phyloP scores from a whole-genome alignment of 23 red algal species.

The Pyropia yezoensis region DNA sequence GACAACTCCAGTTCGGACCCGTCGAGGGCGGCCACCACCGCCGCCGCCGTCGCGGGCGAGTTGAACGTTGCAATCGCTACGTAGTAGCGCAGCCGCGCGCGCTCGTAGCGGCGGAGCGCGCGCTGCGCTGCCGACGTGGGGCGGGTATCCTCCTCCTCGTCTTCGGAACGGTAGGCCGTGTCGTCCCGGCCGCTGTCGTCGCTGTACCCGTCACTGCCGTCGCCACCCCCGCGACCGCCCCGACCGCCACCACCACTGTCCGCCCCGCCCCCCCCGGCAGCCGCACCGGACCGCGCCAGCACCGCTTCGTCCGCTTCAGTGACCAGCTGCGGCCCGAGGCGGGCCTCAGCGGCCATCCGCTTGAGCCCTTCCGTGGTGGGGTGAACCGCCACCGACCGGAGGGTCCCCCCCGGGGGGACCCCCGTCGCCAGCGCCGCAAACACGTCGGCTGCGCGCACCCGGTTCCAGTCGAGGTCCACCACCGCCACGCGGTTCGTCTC shows the following conservation, averaged over 20 bases:
- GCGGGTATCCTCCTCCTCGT: slow-evolving; percentile 37
- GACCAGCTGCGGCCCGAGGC: slow-evolving; percentile 49
- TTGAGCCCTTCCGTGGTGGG: slow-evolving; percentile 76
- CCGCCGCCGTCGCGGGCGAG: slow-evolving; percentile 44
- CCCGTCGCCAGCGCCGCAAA: slow-evolving; percentile 52
- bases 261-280: background rate
- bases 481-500: slow-evolving; percentile 75
- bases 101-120: slow-evolving; percentile 72
- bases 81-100: slow-evolving; percentile 66
- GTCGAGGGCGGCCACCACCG: slow-evolving; percentile 79
- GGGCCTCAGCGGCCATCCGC: slow-evolving; percentile 39
- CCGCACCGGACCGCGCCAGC: slow-evolving; percentile 6
- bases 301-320: slow-evolving; percentile 22
- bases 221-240: background rate
- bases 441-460: slow-evolving; percentile 73
- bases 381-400: slow-evolving; percentile 53
- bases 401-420: slow-evolving; percentile 35
- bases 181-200: slow-evolving; percentile 5
- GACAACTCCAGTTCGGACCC: slow-evolving; percentile 72
- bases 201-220: background rate
- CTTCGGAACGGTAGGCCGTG: background rate
- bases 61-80: slow-evolving; percentile 79
- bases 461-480: slow-evolving; percentile 81
- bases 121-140: slow-evolving; percentile 16
- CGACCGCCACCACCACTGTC: background rate